Base-by-base conservation (phyloP, 192 early-diverging fungal species). In the Backusella macrospora region DNA sequence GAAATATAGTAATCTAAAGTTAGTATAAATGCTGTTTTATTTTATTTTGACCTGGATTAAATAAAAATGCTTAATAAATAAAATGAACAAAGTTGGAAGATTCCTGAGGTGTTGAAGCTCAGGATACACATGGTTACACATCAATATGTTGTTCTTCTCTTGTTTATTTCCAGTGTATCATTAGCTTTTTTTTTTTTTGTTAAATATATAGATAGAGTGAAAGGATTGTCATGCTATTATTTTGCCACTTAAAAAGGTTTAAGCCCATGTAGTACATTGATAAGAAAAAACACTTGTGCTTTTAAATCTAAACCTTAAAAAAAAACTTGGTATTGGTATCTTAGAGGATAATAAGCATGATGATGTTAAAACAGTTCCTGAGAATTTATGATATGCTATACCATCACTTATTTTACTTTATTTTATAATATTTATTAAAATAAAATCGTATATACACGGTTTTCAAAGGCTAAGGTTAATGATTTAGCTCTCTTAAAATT, bases 251-350 rank as follows among this genome's bases (percentile, higher is more conserved):
- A 59, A 21, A 10, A 6, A 59, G 0, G 21, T 7, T 59, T 59
- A 59, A 26, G 21, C 52, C 52, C 5, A 13, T 26, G 52, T 59
- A 18, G 52, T 10, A 59, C 52, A 9, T 18, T 23, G 52, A 59
- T 26, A 59, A 29, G 21, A 26, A 26, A 59, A 59, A 3, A 59
- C 26, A 26, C 12, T 23, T 59, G 21, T 59, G 21, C 52, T 23
- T 55, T 55, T 59, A 26, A 59, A 59, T 59, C 52, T 59, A 59
- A 59, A 59, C 52, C 26, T 55, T 52, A 52, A 59, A 55, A 55
- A 21, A 23, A 55, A 55, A 55, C 49, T 59, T 26, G 52, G 12
- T 59, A 23, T 12, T 4, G 26, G 21, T 23, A 26, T 59, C 0
- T 52, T 4, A 59, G 21, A 26, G 10, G 12, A 26, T 59, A 13